Base-by-base conservation (phyloP, 139 green algal species). In the Parachlorella kessleri region DNA sequence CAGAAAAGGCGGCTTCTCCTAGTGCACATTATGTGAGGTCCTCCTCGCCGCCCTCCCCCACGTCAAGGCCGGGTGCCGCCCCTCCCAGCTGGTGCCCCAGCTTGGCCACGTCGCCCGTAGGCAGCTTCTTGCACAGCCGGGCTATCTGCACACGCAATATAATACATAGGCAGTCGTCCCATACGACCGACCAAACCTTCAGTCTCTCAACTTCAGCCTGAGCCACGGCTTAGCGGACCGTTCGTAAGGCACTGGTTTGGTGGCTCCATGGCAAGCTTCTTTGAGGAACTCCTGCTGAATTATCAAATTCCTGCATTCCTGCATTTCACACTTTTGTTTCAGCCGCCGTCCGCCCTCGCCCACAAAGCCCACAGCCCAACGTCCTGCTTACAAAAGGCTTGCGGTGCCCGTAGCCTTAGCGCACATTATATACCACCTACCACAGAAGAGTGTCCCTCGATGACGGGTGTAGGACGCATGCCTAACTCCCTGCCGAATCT, bases 11-110 rank as follows among this genome's bases (percentile, higher is more conserved):
- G n/a, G n/a, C n/a, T n/a, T n/a, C n/a, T n/a, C n/a, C n/a, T n/a
- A n/a, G n/a, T n/a, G n/a, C n/a, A n/a, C n/a, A 72, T 85, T 66
- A 91, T 1, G 86, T 91, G 1, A 91, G 72, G 76, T 91, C 86
- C n/a, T 88, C 84, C 53, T 90, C 84, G 2, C 84, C 75, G 18
- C 71, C 59, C 8, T 80, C 78, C 3, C 66, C 76, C 1, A n/a
- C 75, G n/a, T 39, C 35, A 33, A 75, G 37, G 26, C 37, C 36
- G 26, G 67, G 48, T 26, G 59, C n/a, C 9, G 23, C 36, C 26
- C 55, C 70, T 7, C 77, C 79, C 63, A 89, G 76, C 54, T 68
- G 55, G 18, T 66, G 72, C 33, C 75, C 85, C 72, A 83, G 73
- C 3, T 59, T 40, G 8, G 66, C 42, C 24, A 90, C 10, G 55